Base-by-base conservation (phyloP, 2,329 filamentous ascomycete genomes). In the Neonectria coccinea region DNA sequence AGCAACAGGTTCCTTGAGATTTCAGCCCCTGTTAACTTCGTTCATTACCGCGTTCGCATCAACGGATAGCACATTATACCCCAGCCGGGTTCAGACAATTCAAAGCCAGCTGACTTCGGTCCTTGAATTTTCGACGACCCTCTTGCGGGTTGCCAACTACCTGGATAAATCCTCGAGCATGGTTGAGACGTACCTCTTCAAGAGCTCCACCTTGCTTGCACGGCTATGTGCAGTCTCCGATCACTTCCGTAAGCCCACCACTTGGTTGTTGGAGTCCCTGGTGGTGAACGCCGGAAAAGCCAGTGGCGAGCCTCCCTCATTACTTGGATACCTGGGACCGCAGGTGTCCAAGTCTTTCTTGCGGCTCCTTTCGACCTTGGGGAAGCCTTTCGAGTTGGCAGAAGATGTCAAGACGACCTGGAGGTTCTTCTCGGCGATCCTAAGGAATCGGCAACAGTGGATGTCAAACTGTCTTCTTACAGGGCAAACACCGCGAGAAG, bases 361-460 rank as follows among this genome's bases (percentile, higher is more conserved):
- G 25, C 88, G 91, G 65, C 83, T 96, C 6, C 81, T 98, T 7
- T 90, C 92, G 5, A 87, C 89, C 64, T 84, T 97, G 27, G 93
- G 95, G 70, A 89, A 88, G 69, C 93, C 94, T 4, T 86, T 96
- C 62, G 84, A 87, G 56, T 84, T 93, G 70, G 80, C 86, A 2
- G 78, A 83, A 6, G 87, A 93, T 58, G 88, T 91, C 44, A 86
- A 88, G 45, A 84, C 85, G 8, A 91, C 93, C 20, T 99, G 95
- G 96, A 88, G 88, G 61, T 90, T 99, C 74, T 89, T 98, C 57
- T 92, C 94, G 2, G 90, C 91, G 3, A 91, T 98, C 51, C 88
- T 99, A 65, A 91, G 92, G 69, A 94, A 93, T 76, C 90, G 93
- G 67, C 96, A 99, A 76, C 94, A 97, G 75, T 98, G 95, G 92